phyloP scores from a whole-genome alignment of 2,329 filamentous ascomycete genomes.

The Aspergillus pseudoviridinutans region DNA sequence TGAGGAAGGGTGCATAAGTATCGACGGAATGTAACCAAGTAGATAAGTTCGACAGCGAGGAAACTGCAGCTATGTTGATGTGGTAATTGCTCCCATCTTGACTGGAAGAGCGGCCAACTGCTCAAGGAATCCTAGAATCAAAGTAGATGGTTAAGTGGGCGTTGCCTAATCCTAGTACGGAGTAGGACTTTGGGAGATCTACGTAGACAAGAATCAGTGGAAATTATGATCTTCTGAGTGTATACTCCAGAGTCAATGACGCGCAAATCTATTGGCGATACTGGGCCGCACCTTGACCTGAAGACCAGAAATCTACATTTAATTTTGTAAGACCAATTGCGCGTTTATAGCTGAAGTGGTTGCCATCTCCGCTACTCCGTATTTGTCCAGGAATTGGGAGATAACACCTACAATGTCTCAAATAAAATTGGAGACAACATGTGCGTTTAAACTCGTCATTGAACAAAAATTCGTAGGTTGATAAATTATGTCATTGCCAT shows the following conservation, averaged over 20 bases:
- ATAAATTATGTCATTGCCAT: conserved; percentile 27
- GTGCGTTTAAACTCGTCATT: not conserved
- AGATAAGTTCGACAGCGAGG: conserved; percentile 17
- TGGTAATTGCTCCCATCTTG: conserved; percentile 27
- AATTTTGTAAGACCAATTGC: not conserved
- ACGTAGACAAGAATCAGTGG: not conserved
- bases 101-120: conserved; percentile 25
- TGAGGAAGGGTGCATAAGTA: not conserved
- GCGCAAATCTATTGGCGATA: not conserved
- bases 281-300: not conserved
- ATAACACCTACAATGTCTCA: not conserved
- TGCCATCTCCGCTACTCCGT: not conserved
- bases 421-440: not conserved
- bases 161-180: conserved; percentile 16
- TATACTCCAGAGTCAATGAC: not conserved
- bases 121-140: conserved; percentile 26
- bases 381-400: not conserved
- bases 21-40: not conserved
- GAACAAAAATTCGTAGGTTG: conserved; percentile 1
- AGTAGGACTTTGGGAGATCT: not conserved
- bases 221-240: not conserved
- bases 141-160: conserved; percentile 36
- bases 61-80: conserved; percentile 21
- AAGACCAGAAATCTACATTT: not conserved
- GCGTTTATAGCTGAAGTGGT: not conserved